phyloP scores from a whole-genome alignment of 345 rosid species.

The Populus pruinosa region DNA sequence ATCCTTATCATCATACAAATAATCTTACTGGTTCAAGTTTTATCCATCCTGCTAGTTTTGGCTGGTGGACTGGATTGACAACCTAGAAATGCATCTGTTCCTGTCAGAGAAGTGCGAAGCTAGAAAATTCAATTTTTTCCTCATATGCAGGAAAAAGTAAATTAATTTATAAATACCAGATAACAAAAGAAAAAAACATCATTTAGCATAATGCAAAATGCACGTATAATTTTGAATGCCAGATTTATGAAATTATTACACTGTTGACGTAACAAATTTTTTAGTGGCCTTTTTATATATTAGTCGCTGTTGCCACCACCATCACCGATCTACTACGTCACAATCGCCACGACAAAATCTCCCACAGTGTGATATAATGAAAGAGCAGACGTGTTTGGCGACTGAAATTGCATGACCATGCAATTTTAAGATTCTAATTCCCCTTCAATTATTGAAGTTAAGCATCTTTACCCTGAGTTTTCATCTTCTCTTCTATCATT shows the following conservation, averaged over 20 bases:
- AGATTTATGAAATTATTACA: background rate
- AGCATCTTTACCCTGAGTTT: slow-evolving; percentile 53
- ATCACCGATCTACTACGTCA: background rate
- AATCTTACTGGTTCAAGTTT: background rate
- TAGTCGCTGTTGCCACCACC: background rate
- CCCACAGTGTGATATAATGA: background rate
- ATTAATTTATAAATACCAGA: background rate
- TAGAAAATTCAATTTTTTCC: background rate
- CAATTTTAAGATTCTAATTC: slow-evolving; percentile 45
- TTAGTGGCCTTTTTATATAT: background rate
- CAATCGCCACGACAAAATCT: background rate
- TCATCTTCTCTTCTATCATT: slow-evolving; percentile 46
- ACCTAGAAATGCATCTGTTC: background rate
- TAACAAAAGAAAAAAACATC: background rate
- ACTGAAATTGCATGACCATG: slow-evolving; percentile 19
- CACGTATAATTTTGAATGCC: background rate
- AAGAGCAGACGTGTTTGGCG: slow-evolving; percentile 12
- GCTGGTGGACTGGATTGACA: background rate
- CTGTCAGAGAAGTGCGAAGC: background rate
- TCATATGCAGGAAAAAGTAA: background rate
- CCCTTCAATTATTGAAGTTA: slow-evolving; percentile 48
- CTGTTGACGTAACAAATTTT: background rate
- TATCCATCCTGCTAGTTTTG: background rate
- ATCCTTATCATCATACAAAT: background rate
- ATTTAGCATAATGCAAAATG: background rate